Evolutionary conservation across 257 asterid genomes (phyloP).

Genomic region (Thymus mandschuricus): DNA sequence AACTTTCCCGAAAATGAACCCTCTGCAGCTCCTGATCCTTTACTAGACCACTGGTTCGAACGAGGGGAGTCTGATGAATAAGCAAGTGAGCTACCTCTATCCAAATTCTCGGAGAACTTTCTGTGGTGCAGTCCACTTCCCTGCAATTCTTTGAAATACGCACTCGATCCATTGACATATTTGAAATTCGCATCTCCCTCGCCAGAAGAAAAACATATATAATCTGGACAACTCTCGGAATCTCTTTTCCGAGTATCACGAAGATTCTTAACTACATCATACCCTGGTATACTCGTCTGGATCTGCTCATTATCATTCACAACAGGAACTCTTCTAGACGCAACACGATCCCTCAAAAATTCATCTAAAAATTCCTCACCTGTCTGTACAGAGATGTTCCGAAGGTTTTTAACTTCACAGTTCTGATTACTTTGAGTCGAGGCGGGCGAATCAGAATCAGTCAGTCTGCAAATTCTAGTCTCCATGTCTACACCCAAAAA

Average conservation of each 20-base stretch:
- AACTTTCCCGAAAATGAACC: constrained; percentile 53
- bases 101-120: constrained; percentile 44
- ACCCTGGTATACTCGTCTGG: constrained; percentile 27
- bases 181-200: constrained; percentile 42
- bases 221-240: constrained; percentile 38
- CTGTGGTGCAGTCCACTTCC: constrained; percentile 34
- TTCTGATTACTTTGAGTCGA: constrained; percentile 38
- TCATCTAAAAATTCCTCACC: constrained; percentile 85
- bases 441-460: constrained; percentile 28
- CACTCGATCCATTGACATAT: constrained; percentile 29
- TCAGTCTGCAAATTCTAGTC: constrained; percentile 39
- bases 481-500: constrained; percentile 51
- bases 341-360: constrained; percentile 62
- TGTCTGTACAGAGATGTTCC: constrained; percentile 68
- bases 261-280: constrained; percentile 38
- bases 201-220: constrained; percentile 35
- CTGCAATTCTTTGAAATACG: constrained; percentile 33
- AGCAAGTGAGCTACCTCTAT: constrained; percentile 36
- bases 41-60: constrained; percentile 35
- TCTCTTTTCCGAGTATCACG: constrained; percentile 39
- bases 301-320: constrained; percentile 35
- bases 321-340: constrained; percentile 42
- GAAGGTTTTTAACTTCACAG: constrained; percentile 34
- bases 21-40: constrained; percentile 40
- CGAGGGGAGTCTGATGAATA: constrained; percentile 49